phyloP scores from a whole-genome alignment of 345 rosid species.

The Fremontodendron californicum region DNA sequence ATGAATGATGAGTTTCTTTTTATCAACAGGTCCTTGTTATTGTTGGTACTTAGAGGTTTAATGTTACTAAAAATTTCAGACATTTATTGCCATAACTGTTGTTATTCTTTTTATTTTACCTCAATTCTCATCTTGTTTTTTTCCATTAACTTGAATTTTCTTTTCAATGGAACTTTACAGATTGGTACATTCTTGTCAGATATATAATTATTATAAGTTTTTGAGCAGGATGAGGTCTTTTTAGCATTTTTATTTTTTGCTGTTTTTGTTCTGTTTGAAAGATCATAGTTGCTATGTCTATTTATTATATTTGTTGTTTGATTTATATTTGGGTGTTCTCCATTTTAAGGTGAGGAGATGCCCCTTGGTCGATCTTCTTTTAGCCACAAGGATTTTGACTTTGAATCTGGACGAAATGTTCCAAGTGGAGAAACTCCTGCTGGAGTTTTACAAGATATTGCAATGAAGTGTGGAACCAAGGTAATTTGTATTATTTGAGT shows the following conservation, averaged over 20 bases:
- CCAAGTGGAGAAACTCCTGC: slow-evolving; percentile 55
- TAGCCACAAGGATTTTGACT: slow-evolving; percentile 61
- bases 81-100: background rate
- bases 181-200: background rate
- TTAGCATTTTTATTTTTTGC: background rate
- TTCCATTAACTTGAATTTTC: background rate
- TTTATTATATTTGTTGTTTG: background rate
- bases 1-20: background rate
- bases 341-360: slow-evolving; percentile 55
- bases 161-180: background rate
- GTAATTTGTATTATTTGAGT: slow-evolving; percentile 31
- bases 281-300: background rate
- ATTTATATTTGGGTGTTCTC: slow-evolving; percentile 14
- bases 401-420: slow-evolving; percentile 54
- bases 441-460: slow-evolving; percentile 66
- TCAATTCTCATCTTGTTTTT: background rate
- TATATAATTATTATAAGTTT: background rate
- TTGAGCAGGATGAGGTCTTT: slow-evolving; percentile 4
- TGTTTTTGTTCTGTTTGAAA: slow-evolving; percentile 1
- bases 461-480: slow-evolving; percentile 82
- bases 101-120: background rate
- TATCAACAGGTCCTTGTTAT: background rate
- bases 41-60: background rate
- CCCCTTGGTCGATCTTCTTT: slow-evolving; percentile 54
- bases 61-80: background rate